phyloP scores from a whole-genome alignment of 129 eudicot species.

The Saposhnikovia divaricata region DNA sequence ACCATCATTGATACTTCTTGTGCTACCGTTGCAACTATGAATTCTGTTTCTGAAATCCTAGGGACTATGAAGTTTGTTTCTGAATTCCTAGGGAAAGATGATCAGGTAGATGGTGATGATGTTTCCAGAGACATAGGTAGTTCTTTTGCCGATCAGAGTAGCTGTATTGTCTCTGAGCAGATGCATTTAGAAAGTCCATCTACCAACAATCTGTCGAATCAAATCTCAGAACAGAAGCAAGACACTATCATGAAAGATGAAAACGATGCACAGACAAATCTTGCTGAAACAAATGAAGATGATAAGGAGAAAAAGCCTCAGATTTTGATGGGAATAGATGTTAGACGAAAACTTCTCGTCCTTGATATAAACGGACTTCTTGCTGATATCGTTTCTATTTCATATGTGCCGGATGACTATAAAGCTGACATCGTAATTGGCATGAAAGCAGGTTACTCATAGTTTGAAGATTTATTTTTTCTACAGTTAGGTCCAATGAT shows the following conservation, averaged over 20 bases:
- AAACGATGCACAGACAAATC: neutral
- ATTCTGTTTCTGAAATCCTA: too few relatives aligned
- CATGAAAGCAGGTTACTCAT: constrained; percentile 54
- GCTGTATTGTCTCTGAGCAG: too few relatives aligned
- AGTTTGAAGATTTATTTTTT: neutral
- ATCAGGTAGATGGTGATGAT: neutral
- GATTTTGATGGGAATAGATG: constrained; percentile 13
- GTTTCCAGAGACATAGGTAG: neutral
- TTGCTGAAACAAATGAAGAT: constrained; percentile 15
- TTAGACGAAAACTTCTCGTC: constrained; percentile 68
- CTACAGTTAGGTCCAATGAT: constrained; percentile 2
- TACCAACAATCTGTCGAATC: too few relatives aligned
- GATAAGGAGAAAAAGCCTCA: constrained; percentile 7
- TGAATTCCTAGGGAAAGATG: too few relatives aligned
- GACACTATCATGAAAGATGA: neutral
- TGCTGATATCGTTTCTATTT: constrained; percentile 54
- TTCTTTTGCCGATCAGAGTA: neutral
- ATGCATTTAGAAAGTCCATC: too few relatives aligned
- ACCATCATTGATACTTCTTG: neutral
- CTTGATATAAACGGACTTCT: constrained; percentile 87
- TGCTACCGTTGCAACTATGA: neutral
- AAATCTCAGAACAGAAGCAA: too few relatives aligned
- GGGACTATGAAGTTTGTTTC: neutral
- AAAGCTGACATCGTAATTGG: constrained; percentile 42
- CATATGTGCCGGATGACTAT: constrained; percentile 28